Evolutionary conservation across 73 alveolate genomes (phyloP).

Genomic region (Urostyla sp.): DNA sequence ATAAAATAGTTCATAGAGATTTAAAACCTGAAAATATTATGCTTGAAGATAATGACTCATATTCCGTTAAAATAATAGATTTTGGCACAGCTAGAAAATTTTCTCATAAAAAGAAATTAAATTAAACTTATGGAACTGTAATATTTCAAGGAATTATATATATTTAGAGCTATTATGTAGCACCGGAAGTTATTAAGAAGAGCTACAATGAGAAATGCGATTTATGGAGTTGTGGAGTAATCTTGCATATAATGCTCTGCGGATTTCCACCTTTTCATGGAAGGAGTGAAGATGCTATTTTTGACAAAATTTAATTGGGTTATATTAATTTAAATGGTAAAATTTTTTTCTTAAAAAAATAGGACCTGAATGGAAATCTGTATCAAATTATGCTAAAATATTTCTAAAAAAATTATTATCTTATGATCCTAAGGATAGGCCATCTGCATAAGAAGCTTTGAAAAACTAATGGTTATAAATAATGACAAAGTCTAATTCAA

Average conservation of each 20-base stretch:
- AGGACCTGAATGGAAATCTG: conserved; percentile 39
- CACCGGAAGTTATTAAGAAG: conserved; percentile 67
- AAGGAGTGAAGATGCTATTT: conserved; percentile 27
- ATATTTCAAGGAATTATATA: not conserved
- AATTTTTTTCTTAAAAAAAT: too few species aligned
- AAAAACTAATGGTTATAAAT: conserved; percentile 24
- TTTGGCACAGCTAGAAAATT: conserved; percentile 82
- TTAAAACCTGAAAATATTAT: conserved; percentile 94
- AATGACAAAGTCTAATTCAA: not conserved
- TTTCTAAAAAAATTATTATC: conserved; percentile 20
- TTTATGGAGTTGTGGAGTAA: conserved; percentile 70
- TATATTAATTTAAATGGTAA: conserved; percentile 24
- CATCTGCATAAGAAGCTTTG: not conserved
- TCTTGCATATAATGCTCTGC: conserved; percentile 60
- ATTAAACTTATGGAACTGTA: conserved; percentile 43
- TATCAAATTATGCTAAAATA: conserved; percentile 27
- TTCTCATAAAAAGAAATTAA: conserved; percentile 6
- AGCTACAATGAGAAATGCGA: conserved; percentile 61
- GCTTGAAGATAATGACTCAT: conserved; percentile 72
- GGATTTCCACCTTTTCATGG: conserved; percentile 69
- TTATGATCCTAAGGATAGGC: conserved; percentile 21
- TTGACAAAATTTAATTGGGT: conserved; percentile 35
- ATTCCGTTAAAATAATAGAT: conserved; percentile 88
- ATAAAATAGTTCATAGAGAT: conserved; percentile 94
- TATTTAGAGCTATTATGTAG: conserved; percentile 50